Evolutionary conservation across 2,329 filamentous ascomycete genomes (phyloP).

Genomic region (Aureobasidium leucospermi): DNA sequence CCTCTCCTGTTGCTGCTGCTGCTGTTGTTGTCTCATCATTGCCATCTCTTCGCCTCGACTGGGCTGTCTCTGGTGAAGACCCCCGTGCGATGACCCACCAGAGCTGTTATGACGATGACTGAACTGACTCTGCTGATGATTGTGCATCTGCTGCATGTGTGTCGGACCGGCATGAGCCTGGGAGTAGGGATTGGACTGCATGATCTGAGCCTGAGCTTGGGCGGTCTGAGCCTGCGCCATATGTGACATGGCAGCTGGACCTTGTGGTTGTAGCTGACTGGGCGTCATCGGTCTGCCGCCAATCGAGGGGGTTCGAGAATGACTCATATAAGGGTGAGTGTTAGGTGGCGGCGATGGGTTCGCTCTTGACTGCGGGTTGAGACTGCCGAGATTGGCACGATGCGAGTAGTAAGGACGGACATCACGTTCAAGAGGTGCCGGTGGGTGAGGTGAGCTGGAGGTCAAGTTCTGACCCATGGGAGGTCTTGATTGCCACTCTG

Average conservation of each 20-base stretch:
- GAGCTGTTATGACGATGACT: constrained; percentile 27
- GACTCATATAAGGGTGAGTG: constrained; percentile 17
- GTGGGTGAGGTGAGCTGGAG: constrained; percentile 20
- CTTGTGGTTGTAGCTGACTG: constrained; percentile 13
- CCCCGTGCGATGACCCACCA: constrained; percentile 16
- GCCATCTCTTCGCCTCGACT: constrained; percentile 22
- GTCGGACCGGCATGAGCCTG: not conserved
- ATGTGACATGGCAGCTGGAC: not conserved
- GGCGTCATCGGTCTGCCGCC: constrained; percentile 16
- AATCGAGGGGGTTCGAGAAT: constrained; percentile 29
- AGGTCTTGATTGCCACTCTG: constrained; percentile 20
- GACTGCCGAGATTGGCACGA: constrained; percentile 22
- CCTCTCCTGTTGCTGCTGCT: constrained; percentile 19
- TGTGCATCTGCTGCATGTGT: constrained; percentile 17
- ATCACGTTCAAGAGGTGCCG: constrained; percentile 23
- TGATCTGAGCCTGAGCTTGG: constrained; percentile 17
- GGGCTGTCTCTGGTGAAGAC: constrained; percentile 21
- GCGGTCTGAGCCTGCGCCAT: constrained; percentile 1
- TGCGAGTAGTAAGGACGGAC: constrained; percentile 25
- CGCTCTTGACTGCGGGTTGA: constrained; percentile 23
- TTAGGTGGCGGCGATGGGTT: constrained; percentile 31
- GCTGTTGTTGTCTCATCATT: constrained; percentile 11
- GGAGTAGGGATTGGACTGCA: constrained; percentile 25
- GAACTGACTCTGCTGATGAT: constrained; percentile 21
- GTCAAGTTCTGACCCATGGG: constrained; percentile 16